phyloP scores from a whole-genome alignment of 805 yeast species.

The Hanseniaspora mollemarum region DNA sequence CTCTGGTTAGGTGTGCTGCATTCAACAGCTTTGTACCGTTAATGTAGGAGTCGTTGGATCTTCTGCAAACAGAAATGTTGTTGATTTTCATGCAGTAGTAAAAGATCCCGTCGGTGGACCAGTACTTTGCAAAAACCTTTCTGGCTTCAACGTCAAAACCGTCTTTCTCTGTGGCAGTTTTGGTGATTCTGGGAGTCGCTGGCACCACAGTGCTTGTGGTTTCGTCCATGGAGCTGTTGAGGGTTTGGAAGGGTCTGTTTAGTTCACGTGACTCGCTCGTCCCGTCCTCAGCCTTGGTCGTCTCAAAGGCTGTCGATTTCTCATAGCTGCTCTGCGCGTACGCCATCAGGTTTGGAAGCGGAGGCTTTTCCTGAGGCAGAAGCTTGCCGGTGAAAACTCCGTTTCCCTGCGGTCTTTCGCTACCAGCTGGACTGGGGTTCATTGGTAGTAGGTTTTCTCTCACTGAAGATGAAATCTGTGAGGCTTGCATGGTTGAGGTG shows the following conservation, averaged over 20 bases:
- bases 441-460: not conserved
- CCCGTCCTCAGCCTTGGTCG: too few relatives aligned
- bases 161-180: not conserved
- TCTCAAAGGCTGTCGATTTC: too few relatives aligned
- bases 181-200: not conserved
- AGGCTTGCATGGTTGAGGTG: too few relatives aligned
- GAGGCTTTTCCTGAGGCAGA: too few relatives aligned
- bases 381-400: too few relatives aligned
- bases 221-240: too few relatives aligned
- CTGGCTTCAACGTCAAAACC: slow-evolving; percentile 21
- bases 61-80: slow-evolving; percentile 66
- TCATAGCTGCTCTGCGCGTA: too few relatives aligned
- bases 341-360: too few relatives aligned
- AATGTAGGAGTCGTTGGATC: slow-evolving; percentile 77
- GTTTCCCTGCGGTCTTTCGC: too few relatives aligned
- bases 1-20: slow-evolving; percentile 80
- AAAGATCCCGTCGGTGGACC: slow-evolving; percentile 80
- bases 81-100: slow-evolving; percentile 80
- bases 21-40: slow-evolving; percentile 75
- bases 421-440: too few relatives aligned
- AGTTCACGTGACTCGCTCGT: too few relatives aligned
- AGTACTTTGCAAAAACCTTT: slow-evolving; percentile 69
- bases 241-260: too few relatives aligned
- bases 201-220: not conserved
- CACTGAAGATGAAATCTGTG: not conserved